phyloP scores from a whole-genome alignment of 164 flowering plant species.

The Macadamia tetraphylla region DNA sequence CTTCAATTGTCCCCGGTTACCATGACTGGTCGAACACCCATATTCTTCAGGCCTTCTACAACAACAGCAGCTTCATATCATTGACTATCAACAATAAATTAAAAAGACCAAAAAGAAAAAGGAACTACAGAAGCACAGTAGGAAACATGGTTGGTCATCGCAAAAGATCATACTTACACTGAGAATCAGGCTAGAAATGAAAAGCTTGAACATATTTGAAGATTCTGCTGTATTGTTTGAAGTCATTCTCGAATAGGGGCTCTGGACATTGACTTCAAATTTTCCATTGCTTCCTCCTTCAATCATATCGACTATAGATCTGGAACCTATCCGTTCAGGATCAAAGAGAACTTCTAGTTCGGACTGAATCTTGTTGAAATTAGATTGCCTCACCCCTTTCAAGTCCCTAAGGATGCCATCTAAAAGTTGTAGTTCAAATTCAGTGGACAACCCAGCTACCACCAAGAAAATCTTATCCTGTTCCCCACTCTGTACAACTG shows the following conservation, averaged over 20 bases:
- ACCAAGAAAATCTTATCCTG: slow-evolving; percentile 63
- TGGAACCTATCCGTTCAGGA: slow-evolving; percentile 68
- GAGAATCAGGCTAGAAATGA: slow-evolving; percentile 69
- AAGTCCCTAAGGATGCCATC: slow-evolving; percentile 52
- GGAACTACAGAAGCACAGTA: background rate
- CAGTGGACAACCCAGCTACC: slow-evolving; percentile 54
- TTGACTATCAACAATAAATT: slow-evolving; percentile 1
- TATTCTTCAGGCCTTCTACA: slow-evolving; percentile 74
- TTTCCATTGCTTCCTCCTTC: slow-evolving; percentile 58
- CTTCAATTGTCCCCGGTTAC: slow-evolving; percentile 99
- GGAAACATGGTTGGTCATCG: background rate
- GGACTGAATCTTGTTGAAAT: slow-evolving; percentile 35
- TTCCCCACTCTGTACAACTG: slow-evolving; percentile 76
- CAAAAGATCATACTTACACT: slow-evolving; percentile 57
- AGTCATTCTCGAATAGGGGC: slow-evolving; percentile 65
- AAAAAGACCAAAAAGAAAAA: background rate
- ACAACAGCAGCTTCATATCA: slow-evolving; percentile 71
- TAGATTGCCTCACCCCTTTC: slow-evolving; percentile 71
- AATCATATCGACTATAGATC: slow-evolving; percentile 73
- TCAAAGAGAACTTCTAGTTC: slow-evolving; percentile 75
- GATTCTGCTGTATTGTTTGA: slow-evolving; percentile 66
- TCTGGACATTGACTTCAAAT: slow-evolving; percentile 52
- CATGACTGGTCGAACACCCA: slow-evolving; percentile 91
- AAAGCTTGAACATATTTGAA: slow-evolving; percentile 74
- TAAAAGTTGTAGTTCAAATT: slow-evolving; percentile 53